Percentiles rank a stretch among this genome's conserved stretches.
phyloP scores from a whole-genome alignment of 208 protist genomes.

The Naegleria gruberi region DNA sequence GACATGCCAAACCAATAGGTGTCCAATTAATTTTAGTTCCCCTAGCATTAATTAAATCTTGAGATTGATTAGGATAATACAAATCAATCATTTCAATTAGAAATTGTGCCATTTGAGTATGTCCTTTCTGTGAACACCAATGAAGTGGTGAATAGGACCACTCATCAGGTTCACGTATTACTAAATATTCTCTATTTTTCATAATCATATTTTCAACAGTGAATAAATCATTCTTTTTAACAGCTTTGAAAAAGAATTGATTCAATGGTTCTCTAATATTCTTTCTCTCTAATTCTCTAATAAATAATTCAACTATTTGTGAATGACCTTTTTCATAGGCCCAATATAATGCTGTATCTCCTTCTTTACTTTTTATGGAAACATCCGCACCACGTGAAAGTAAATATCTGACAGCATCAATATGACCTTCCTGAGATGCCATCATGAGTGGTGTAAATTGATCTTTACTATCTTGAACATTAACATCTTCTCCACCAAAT shows the following conservation, averaged over 20 bases:
- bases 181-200: background rate
- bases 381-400: background rate
- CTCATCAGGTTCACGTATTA: background rate
- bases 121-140: constrained; percentile 1
- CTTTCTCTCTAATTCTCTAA: background rate
- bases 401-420: background rate
- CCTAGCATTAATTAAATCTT: background rate
- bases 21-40: background rate
- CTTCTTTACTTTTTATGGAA: background rate
- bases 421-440: background rate
- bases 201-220: background rate
- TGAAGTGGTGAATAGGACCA: background rate
- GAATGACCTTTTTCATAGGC: background rate
- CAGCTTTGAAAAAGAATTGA: background rate
- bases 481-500: background rate
- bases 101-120: background rate
- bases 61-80: background rate
- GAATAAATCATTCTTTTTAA: background rate
- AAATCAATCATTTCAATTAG: background rate
- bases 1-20: background rate
- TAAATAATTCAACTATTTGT: background rate
- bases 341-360: background rate
- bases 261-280: background rate
- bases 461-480: background rate
- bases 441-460: background rate